These are phyloP conservation scores for Nidularia pulvinata DNA, from an alignment of 768 basidiomycete genomes.

Conservation along the genomic window DNA sequence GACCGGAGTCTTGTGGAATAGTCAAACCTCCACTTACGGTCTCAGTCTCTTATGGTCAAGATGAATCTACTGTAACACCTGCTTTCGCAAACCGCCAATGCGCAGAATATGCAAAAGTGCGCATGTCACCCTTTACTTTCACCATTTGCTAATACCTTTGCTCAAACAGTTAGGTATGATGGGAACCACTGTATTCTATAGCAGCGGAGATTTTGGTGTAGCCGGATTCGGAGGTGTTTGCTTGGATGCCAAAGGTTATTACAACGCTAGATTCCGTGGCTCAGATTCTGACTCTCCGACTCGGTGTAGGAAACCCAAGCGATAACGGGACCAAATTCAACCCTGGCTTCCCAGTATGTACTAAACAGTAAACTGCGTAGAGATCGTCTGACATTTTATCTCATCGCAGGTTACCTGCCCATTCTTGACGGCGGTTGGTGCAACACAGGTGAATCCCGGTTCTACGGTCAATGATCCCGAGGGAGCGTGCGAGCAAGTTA, in stretches of 20 bases:
- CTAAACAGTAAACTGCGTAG: background rate
- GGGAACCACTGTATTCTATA: constrained; percentile 57
- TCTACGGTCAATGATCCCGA: constrained; percentile 42
- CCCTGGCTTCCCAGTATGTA: constrained; percentile 19
- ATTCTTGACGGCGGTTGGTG: constrained; percentile 54
- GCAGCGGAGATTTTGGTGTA: constrained; percentile 62
- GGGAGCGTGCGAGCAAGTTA: constrained; percentile 41
- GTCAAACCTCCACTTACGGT: constrained; percentile 30
- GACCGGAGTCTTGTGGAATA: constrained; percentile 33
- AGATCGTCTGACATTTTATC: background rate
- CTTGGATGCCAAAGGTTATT: constrained; percentile 39
- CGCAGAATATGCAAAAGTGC: constrained; percentile 26
- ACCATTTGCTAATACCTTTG: too few species aligned
- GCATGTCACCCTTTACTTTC: too few species aligned
- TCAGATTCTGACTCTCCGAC: background rate
- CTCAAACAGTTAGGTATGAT: constrained; percentile 19
- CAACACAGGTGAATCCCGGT: constrained; percentile 44
- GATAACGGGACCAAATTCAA: constrained; percentile 13
- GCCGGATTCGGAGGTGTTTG: constrained; percentile 29
- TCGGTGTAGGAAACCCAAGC: constrained; percentile 15
- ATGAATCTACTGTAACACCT: constrained; percentile 25
- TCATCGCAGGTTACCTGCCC: constrained; percentile 38
- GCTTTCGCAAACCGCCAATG: constrained; percentile 32
- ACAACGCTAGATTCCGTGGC: constrained; percentile 2
- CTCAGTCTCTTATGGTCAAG: constrained; percentile 31